Conservation (phyloP, 768 basidiomycete species). For the Calocybe indica region DNA sequence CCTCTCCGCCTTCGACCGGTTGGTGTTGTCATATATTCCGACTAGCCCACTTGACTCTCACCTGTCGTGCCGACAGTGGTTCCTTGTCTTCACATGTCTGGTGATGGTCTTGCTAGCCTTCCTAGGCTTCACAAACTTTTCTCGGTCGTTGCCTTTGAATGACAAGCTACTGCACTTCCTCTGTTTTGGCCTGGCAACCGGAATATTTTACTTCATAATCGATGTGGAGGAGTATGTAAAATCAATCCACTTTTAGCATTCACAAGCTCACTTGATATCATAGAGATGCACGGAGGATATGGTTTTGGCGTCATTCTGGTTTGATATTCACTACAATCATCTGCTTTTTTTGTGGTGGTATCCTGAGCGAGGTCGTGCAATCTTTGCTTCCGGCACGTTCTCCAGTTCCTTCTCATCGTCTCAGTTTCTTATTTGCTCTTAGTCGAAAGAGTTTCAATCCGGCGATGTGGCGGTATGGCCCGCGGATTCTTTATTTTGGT, state of each 20-base stretch:
- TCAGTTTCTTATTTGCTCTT: background rate
- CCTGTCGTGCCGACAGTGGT: constrained; percentile 53
- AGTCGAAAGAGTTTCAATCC: constrained; percentile 70
- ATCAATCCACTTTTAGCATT: background rate
- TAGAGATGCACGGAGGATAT: constrained; percentile 74
- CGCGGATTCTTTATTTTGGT: constrained; percentile 3
- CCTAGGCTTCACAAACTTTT: constrained; percentile 71
- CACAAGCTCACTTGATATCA: background rate
- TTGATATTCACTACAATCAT: constrained; percentile 62
- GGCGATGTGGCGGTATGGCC: constrained; percentile 61
- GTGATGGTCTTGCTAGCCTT: constrained; percentile 69
- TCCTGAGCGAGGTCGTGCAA: constrained; percentile 80
- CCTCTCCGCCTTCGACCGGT: constrained; percentile 74
- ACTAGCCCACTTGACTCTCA: background rate
- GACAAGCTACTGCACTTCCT: constrained; percentile 78
- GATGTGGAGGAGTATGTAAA: constrained; percentile 78
- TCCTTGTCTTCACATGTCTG: constrained; percentile 61
- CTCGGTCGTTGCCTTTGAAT: constrained; percentile 60
- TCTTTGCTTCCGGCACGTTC: constrained; percentile 62
- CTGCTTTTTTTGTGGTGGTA: constrained; percentile 76
- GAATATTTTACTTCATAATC: constrained; percentile 80
- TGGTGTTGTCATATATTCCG: constrained; percentile 8
- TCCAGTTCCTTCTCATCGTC: background rate
- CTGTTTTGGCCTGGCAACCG: constrained; percentile 71
- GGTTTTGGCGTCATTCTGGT: constrained; percentile 79